Base-by-base conservation (phyloP, 164 flowering plant species). In the Stephania yunnanensis region DNA sequence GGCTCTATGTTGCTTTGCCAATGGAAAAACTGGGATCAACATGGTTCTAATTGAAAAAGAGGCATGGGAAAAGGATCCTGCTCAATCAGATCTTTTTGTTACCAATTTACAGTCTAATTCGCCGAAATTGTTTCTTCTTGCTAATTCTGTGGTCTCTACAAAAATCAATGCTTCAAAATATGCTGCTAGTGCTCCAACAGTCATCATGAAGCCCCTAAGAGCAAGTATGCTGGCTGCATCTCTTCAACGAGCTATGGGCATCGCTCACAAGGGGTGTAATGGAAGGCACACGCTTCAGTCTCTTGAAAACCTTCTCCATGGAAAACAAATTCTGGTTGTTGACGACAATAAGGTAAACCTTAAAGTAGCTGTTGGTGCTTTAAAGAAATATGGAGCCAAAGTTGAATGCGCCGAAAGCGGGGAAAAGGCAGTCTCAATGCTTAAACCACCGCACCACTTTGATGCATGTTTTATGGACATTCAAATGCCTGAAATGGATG, bases 391-490 rank as follows among this genome's bases (percentile, higher is more conserved):
- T 79, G 99, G 99, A 69, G 99, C 99, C 73, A 89, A 86, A 25
- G 99, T 96, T 68, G 90, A 81, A 53, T 86, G 87, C 79, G 90
- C 78, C 19, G 89, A 85, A 30, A 88, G 89, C 74, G 99, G 99
- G 46, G 80, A 81, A 74, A 79, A 83, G 68, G 99, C 97, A 0
- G 80, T 92, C 44, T 44, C 74, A 11, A 50, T 85, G 83, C 91
- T 95, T 67, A 78, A 70, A 71, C 97, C 97, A 17, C 97, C 97
- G 4, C 98, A 96, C 73, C 53, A 66, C 11, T 92, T 92, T 71
- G 92, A 94, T 80, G 97, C 98, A 30, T 96, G 99, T 82, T 96
- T 96, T 83, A 96, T 96, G 99, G 99, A 96, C 81, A 90, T 96
- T 70, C 98, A 94, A 74, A 96, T 96, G 99, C 99, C 99, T 11